Base-by-base conservation (phyloP, 1,284 basidiomycete species). In the Pseudozyma hubeiensis region DNA sequence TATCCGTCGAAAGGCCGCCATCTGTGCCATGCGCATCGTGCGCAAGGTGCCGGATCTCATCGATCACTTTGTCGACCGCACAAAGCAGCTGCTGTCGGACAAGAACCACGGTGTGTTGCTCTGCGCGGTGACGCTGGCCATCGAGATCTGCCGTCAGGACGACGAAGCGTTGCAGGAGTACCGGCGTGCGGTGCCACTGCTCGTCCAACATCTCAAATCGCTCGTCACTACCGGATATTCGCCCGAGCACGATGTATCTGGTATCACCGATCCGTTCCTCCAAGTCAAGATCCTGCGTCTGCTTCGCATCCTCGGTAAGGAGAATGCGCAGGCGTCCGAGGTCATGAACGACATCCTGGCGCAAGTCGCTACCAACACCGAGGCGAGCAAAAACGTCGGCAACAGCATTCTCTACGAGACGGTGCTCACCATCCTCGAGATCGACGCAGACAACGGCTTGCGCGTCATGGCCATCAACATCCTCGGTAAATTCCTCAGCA, bases 401-500 rank as follows among this genome's bases (percentile, higher is more conserved):
- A 99, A 99, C 85, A 91, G 94, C 7, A 99, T 99, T 70, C 87
- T 99, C 37, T 99, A 99, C 85, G 97, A 99, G 86, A 96, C 96
- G 0, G 97, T 99, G 3, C 88, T 98, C 71, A 94, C 95, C 7
- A 92, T 99, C n/a, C 88, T 99, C 50, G 96, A 99, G 78, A 99
- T 99, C 68, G 94, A 98, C 82, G 96, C 97, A 8, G 97, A 99
- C 84, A 92, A 90, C 61, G 94, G 94, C 24, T 86, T 99, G 41
- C 90, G 97, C 6, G 96, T 99, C 55, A 98, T 99, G 97, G 97
- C 97, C 0, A 99, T 99, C 86, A 99, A 99, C 84, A 98, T 99
- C 64, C 88, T 99, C 45, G 97, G 97, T 67, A 99, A 98, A 86
- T 99, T 99, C 87, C 87, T 99, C 79, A 92, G 93, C 82, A 99